Base-by-base conservation (phyloP, 1,139 yeast genomes). In the Candida glucosophila region DNA sequence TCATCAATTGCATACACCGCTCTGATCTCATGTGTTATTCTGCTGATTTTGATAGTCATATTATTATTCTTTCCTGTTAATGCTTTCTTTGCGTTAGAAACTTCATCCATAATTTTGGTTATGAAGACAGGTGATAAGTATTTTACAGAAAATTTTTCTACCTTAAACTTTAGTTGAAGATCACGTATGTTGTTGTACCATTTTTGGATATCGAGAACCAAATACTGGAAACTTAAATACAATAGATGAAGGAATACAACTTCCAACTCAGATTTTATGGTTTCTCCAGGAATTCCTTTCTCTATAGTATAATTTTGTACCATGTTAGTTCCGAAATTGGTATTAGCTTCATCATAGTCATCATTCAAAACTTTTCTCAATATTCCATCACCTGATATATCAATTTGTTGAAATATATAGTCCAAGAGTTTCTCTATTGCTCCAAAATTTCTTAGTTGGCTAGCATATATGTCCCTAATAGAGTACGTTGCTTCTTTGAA, bases 1-100 rank as follows among this genome's bases (percentile, higher is more conserved):
- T 86, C 96, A 46, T 92, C 99, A 30, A 90, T 81, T 23, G 76
- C 64, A 45, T 83, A 83, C 2, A 67, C 59, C 2, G 90, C 78
- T 34, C 70, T 73, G 36, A 90, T 73, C 47, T 86, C 96, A 35
- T 77, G 73, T 6, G 74, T 60, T 5, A 65, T 60, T 27, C 58
- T 62, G 44, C 78, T 77, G 14, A 83, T 65, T 46, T 73, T 79
- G 30, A 85, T 68, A 3, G 35, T 38, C 53, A 55, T 42, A 22
- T 77, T 73, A 23, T 74, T 77, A 37, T 76, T 77, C 18, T 55
- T 60, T 4, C 47, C 49, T 28, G 53, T 52, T 17, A 69, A 44
- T 30, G 46, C 55, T 23, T 43, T 49, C 42, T 61, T 62, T 11
- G 44, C 37, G 2, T 46, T 40, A n/a, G 62, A 56, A 4, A 78